phyloP scores from a whole-genome alignment of 1,139 yeast genomes.

The Magnusiomyces fungicola region DNA sequence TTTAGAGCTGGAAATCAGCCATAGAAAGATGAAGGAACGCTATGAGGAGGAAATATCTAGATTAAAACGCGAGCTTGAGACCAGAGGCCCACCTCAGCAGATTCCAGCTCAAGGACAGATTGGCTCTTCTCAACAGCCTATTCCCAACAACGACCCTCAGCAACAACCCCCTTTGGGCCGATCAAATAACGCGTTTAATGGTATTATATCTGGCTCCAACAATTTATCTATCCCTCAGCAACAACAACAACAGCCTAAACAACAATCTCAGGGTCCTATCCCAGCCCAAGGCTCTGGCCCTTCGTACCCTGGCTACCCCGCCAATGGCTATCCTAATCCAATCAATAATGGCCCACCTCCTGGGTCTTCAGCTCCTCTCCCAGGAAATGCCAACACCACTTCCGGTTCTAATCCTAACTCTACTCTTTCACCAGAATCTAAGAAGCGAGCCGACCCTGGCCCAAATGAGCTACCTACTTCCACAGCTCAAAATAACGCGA shows the following conservation, averaged over 20 bases:
- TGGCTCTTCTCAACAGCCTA: slow-evolving; percentile 17
- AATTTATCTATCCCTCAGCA: slow-evolving; percentile 11
- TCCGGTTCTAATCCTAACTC: slow-evolving; percentile 7
- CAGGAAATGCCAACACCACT: slow-evolving; percentile 11
- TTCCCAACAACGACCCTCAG: slow-evolving; percentile 16
- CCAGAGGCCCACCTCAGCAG: slow-evolving; percentile 30
- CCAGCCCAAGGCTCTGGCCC: slow-evolving; percentile 12
- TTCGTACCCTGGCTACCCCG: slow-evolving; percentile 11
- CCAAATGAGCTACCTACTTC: slow-evolving; percentile 25
- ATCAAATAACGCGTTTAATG: slow-evolving; percentile 29
- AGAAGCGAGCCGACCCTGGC: slow-evolving; percentile 18
- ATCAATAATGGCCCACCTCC: slow-evolving; percentile 17
- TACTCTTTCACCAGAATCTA: slow-evolving; percentile 17
- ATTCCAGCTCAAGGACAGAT: slow-evolving; percentile 13
- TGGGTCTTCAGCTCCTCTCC: slow-evolving; percentile 2
- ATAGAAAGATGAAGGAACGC: slow-evolving; percentile 89
- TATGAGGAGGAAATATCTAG: slow-evolving; percentile 89
- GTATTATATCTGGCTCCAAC: slow-evolving; percentile 31
- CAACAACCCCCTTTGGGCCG: slow-evolving; percentile 29
- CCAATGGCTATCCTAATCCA: slow-evolving; percentile 15
- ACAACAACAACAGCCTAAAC: slow-evolving; percentile 16
- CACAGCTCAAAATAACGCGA: slow-evolving; percentile 21
- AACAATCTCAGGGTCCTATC: slow-evolving; percentile 13
- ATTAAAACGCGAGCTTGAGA: slow-evolving; percentile 78
- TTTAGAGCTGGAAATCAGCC: slow-evolving; percentile 89